These are phyloP conservation scores for Friedmanniomyces simplex DNA, from an alignment of 495 filamentous ascomycete species.

Conservation along the genomic window DNA sequence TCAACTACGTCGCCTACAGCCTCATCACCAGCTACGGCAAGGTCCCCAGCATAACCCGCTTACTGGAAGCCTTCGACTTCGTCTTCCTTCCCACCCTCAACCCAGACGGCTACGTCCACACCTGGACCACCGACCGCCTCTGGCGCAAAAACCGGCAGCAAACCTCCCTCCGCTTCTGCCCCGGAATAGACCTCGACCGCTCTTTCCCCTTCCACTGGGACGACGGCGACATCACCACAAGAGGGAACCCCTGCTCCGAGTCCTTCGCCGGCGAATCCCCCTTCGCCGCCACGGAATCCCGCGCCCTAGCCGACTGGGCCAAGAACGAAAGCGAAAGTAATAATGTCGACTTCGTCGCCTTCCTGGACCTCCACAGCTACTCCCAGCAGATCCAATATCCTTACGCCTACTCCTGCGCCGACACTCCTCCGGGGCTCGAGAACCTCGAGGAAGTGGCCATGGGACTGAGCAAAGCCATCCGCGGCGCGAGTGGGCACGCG, in stretches of 20 bases:
- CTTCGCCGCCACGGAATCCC: slow-evolving; percentile 76
- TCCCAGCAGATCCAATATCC: slow-evolving; percentile 92
- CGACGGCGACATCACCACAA: slow-evolving; percentile 49
- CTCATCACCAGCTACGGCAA: slow-evolving; percentile 73
- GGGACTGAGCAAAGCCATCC: slow-evolving; percentile 83
- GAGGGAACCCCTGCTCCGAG: slow-evolving; percentile 81
- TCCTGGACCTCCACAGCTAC: slow-evolving; percentile 90
- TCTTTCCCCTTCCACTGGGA: slow-evolving; percentile 81
- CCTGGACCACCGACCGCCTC: slow-evolving; percentile 80
- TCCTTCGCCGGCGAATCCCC: slow-evolving; percentile 75
- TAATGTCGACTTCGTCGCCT: slow-evolving; percentile 62
- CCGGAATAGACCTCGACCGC: slow-evolving; percentile 81
- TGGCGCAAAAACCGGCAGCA: slow-evolving; percentile 94
- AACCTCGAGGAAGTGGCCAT: slow-evolving; percentile 83
- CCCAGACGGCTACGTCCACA: slow-evolving; percentile 88
- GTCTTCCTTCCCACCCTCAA: slow-evolving; percentile 86
- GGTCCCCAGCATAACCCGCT: slow-evolving; percentile 51
- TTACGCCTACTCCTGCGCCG: slow-evolving; percentile 73
- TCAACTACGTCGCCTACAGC: slow-evolving; percentile 85
- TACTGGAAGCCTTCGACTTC: slow-evolving; percentile 75
- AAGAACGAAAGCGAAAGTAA: slow-evolving; percentile 67
- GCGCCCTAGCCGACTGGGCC: slow-evolving; percentile 69
- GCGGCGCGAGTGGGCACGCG: slow-evolving; percentile 57
- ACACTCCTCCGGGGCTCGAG: slow-evolving; percentile 72
- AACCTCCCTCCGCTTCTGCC: slow-evolving; percentile 73